Conservation (phyloP, 73 alveolate genomes). For the Paramecium tetraurelia region DNA sequence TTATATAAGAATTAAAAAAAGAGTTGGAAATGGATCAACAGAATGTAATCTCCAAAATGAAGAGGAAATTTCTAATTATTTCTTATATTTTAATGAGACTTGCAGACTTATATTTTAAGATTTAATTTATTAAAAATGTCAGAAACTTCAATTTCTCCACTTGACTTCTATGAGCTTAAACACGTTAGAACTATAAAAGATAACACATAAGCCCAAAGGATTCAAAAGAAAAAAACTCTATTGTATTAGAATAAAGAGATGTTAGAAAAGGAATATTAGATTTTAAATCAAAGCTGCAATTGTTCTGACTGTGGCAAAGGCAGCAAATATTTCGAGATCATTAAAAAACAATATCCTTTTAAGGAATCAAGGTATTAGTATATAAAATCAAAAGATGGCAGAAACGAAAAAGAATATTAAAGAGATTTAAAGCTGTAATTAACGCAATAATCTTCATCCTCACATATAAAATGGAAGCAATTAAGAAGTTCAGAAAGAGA, state of each 20-base stretch:
- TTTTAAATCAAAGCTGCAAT: neutral
- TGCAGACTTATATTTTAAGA: neutral
- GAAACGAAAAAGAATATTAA: neutral
- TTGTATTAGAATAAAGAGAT: neutral
- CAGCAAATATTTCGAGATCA: neutral
- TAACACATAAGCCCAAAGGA: neutral
- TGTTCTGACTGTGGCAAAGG: constrained; percentile 40
- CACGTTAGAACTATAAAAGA: neutral
- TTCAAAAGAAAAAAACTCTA: neutral
- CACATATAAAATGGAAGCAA: neutral
- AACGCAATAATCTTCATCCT: constrained; percentile 2
- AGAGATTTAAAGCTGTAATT: neutral
- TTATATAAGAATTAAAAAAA: neutral
- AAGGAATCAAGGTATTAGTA: neutral
- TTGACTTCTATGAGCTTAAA: neutral
- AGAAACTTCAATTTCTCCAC: neutral
- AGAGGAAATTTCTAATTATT: neutral
- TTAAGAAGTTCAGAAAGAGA: neutral
- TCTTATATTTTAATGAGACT: neutral
- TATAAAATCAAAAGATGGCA: neutral
- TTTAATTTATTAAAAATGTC: neutral
- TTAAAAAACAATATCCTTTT: constrained; percentile 9
- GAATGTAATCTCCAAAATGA: neutral
- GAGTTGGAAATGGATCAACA: neutral
- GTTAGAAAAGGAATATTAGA: neutral